Evolutionary conservation across 768 basidiomycete species (phyloP).

Genomic region (Suillus tomentosus): DNA sequence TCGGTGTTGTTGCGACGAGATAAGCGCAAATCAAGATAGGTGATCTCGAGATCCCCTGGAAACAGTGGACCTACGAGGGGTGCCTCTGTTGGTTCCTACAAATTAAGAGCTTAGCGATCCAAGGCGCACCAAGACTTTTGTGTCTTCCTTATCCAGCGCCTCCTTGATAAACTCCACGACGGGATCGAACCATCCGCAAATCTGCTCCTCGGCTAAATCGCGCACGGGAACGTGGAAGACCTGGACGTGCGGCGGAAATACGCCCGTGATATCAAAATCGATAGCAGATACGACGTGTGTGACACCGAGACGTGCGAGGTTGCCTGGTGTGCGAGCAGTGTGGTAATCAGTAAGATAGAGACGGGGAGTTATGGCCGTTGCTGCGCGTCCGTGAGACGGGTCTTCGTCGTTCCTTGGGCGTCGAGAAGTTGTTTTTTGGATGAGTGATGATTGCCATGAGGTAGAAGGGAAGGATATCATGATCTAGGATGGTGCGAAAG

Average conservation of each 20-base stretch:
- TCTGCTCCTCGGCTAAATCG: constrained; percentile 44
- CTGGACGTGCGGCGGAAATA: constrained; percentile 36
- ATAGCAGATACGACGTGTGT: constrained; percentile 74
- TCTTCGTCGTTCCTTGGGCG: constrained; percentile 16
- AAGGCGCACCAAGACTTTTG: constrained; percentile 51
- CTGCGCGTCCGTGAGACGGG: constrained; percentile 23
- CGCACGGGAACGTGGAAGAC: constrained; percentile 53
- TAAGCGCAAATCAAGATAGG: constrained; percentile 79
- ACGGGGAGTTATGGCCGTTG: constrained; percentile 41
- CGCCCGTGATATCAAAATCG: constrained; percentile 40
- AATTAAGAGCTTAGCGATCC: constrained; percentile 1
- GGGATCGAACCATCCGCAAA: constrained; percentile 45
- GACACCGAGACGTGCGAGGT: constrained; percentile 58
- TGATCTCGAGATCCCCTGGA: constrained; percentile 74
- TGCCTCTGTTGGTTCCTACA: constrained; percentile 8
- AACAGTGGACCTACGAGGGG: constrained; percentile 65
- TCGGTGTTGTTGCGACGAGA: constrained; percentile 51
- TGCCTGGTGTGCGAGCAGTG: constrained; percentile 52
- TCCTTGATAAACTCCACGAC: constrained; percentile 56
- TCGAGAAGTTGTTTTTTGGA: constrained; percentile 21
- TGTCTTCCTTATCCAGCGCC: constrained; percentile 44
- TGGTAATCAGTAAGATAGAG: constrained; percentile 66
- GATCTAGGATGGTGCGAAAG: constrained; percentile 1
- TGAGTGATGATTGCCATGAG: constrained; percentile 32
- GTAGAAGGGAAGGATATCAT: constrained; percentile 37